phyloP scores from a whole-genome alignment of 371 early-diverging fungal genomes.

The Mucor piriformis region DNA sequence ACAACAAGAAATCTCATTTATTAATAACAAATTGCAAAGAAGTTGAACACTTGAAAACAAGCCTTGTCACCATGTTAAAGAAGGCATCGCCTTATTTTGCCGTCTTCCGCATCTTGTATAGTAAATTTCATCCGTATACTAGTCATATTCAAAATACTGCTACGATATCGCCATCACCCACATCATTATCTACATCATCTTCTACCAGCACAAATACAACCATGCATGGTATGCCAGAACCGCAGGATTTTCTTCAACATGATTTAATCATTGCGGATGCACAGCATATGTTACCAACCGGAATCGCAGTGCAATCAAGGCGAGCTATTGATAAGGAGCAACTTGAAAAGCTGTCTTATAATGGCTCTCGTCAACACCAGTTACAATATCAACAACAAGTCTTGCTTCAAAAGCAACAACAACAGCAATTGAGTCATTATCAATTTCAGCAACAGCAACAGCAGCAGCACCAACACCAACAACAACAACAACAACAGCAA shows the following conservation, averaged over 20 bases:
- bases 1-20: background rate
- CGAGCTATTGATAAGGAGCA: constrained; percentile 21
- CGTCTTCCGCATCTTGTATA: background rate
- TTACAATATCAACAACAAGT: constrained; percentile 1
- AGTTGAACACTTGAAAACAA: background rate
- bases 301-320: background rate
- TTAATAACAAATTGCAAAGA: background rate
- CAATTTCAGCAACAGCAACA: constrained; percentile 2
- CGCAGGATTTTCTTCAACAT: too few relatives aligned
- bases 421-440: constrained; percentile 1
- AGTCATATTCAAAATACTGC: background rate
- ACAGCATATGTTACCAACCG: background rate
- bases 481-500: constrained; percentile 5
- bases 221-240: background rate
- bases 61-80: background rate
- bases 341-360: constrained; percentile 22
- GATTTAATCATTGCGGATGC: background rate
- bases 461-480: constrained; percentile 4
- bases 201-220: background rate
- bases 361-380: background rate
- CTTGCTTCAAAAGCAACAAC: constrained; percentile 4
- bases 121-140: background rate
- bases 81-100: background rate
- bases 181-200: background rate
- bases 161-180: background rate